Base-by-base conservation (phyloP, 441 rosid species). In the Arabidopsis hybrid region DNA sequence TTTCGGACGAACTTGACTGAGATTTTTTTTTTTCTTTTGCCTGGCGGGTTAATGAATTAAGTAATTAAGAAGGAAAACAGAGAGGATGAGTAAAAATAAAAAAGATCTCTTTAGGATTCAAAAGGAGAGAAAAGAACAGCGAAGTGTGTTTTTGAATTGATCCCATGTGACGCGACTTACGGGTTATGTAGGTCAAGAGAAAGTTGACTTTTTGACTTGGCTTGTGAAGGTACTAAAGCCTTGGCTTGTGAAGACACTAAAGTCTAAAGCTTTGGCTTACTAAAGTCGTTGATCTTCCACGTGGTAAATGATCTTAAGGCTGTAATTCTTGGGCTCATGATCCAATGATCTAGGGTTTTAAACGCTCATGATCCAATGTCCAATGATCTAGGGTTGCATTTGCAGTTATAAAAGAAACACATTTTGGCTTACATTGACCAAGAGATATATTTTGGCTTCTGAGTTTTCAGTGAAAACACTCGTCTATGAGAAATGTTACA, bases 121-220 rank as follows among this genome's bases (percentile, higher is more conserved):
- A 21, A 21, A 21, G 26, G 26, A 21, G 26, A 21, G 26, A 21
- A 21, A 21, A 13, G 66, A 47, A 69, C 70, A 75, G 38, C 36
- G 21, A 52, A 69, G 74, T 69, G 47, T 52, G 26, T 21, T 40
- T 69, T 38, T 42, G 34, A 60, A 61, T 2, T 35, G 63, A 63
- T 63, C 71, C 10, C 67, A 39, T 64, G 66, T 76, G 76, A 71
- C 52, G 65, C 66, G 79, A 69, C 75, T 57, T 67, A 69, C 70
- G 60, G 47, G 45, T 40, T 31, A 21, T 53, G 8, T 38, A 51
- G 69, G 72, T 73, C 47, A 50, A 55, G 1, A 12, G 11, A 42
- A 35, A 21, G 65, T 47, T 69, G 74, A 68, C 79, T 29, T 60
- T 29, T 7, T 35, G 11, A 63, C 64, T 35, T 72, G 18, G 16